Conservation (phyloP, 2,329 filamentous ascomycete species). For the Talaromyces rugulosus region DNA sequence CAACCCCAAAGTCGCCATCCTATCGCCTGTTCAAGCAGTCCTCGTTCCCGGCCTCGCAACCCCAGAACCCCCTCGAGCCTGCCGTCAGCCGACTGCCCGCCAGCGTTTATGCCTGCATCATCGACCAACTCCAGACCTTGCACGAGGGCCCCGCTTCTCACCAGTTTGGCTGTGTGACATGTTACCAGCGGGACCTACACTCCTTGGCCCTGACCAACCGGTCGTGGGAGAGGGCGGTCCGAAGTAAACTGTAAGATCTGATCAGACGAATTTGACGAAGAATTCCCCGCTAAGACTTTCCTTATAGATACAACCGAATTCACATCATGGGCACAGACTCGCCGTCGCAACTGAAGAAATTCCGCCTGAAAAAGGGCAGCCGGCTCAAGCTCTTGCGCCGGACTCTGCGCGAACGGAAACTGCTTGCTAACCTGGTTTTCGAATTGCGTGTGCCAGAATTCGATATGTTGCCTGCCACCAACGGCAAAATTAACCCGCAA, state of each 20-base stretch:
- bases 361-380: constrained; percentile 46
- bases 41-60: constrained; percentile 14
- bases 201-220: constrained; percentile 52
- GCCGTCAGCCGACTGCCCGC: constrained; percentile 46
- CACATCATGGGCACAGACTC: constrained; percentile 47
- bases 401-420: constrained; percentile 49
- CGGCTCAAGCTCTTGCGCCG: constrained; percentile 52
- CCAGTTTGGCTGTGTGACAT: constrained; percentile 47
- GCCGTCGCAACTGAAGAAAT: constrained; percentile 43
- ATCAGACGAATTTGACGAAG: constrained; percentile 10
- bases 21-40: constrained; percentile 37
- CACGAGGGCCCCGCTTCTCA: constrained; percentile 33
- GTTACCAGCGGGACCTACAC: constrained; percentile 52
- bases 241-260: constrained; percentile 46
- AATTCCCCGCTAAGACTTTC: constrained; percentile 9
- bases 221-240: constrained; percentile 53
- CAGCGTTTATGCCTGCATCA: constrained; percentile 53
- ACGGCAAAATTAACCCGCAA: constrained; percentile 36
- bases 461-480: constrained; percentile 34
- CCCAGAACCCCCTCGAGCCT: constrained; percentile 22
- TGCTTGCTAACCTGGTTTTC: constrained; percentile 49
- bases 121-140: constrained; percentile 46
- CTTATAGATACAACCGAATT: constrained; percentile 45
- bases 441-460: constrained; percentile 52
- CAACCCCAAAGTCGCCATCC: constrained; percentile 19